A percentile compares a stretch with the other conserved stretches of the same genome.
Evolutionary conservation across 352 stramenopile genomes (phyloP).

Genomic region (Thraustochytrium aureum): DNA sequence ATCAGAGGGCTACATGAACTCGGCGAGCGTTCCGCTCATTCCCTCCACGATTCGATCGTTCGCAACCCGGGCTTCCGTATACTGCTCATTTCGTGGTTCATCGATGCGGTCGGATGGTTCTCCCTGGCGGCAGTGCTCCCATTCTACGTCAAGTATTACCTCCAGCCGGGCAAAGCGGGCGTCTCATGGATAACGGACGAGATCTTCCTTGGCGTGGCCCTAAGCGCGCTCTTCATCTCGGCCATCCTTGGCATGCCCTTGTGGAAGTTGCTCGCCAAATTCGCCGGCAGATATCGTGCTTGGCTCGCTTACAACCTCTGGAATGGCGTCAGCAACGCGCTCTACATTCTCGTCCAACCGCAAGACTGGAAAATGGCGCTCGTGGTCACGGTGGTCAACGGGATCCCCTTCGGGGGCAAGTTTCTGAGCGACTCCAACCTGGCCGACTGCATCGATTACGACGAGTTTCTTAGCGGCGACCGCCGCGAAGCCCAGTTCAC

Average conservation of each 20-base stretch:
- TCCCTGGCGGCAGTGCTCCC: constrained; percentile 54
- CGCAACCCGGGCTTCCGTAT: constrained; percentile 54
- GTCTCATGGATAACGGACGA: constrained; percentile 54
- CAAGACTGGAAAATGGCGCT: constrained; percentile 43
- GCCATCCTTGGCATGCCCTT: constrained; percentile 57
- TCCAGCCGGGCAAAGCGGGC: constrained; percentile 44
- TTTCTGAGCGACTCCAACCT: constrained; percentile 58
- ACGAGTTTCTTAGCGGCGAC: constrained; percentile 57
- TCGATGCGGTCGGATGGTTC: constrained; percentile 56
- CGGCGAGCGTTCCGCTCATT: constrained; percentile 49
- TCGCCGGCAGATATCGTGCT: constrained; percentile 52
- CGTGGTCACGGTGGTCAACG: constrained; percentile 58
- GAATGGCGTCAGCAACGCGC: constrained; percentile 56
- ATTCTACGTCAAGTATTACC: constrained; percentile 58
- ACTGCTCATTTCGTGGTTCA: constrained; percentile 54
- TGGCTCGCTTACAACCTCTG: constrained; percentile 58
- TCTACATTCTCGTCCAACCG: constrained; percentile 55
- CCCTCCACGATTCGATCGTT: constrained; percentile 56
- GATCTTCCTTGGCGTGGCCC: constrained; percentile 55
- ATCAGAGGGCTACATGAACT: constrained; percentile 44
- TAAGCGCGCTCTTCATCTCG: constrained; percentile 54
- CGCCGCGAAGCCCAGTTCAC: constrained; percentile 57
- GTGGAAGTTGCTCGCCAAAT: constrained; percentile 49
- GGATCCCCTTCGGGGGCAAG: constrained; percentile 56
- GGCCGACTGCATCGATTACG: constrained; percentile 58